Evolutionary conservation across 257 asterid species (phyloP).

Genomic region (Sherardia arvensis): DNA sequence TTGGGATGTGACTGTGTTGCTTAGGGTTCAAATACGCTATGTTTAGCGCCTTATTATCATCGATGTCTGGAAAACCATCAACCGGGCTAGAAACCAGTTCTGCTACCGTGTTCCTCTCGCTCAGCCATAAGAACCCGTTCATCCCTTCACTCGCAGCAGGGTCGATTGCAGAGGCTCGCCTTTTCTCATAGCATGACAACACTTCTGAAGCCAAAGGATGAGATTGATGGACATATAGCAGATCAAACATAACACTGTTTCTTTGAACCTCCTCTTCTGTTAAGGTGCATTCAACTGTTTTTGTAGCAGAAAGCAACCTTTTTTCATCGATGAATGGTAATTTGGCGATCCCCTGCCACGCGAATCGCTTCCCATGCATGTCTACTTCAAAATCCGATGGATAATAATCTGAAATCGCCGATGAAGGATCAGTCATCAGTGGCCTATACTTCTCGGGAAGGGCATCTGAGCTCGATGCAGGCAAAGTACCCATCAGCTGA

Average conservation of each 20-base stretch:
- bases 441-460: conserved; percentile 70
- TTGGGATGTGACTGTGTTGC: conserved; percentile 67
- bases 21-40: conserved; percentile 68
- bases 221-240: conserved; percentile 61
- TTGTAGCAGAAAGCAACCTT: conserved; percentile 74
- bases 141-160: conserved; percentile 62
- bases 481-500: conserved; percentile 92
- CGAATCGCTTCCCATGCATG: conserved; percentile 95
- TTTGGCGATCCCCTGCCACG: conserved; percentile 97
- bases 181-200: conserved; percentile 39
- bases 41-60: conserved; percentile 57
- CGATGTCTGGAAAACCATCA: conserved; percentile 42
- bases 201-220: conserved; percentile 63
- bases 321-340: conserved; percentile 94
- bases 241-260: conserved; percentile 70
- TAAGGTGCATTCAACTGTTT: conserved; percentile 68
- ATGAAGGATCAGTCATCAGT: conserved; percentile 83
- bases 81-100: conserved; percentile 49
- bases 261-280: conserved; percentile 77
- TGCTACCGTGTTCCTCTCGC: conserved; percentile 50
- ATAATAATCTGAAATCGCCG: conserved; percentile 68
- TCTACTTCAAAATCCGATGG: conserved; percentile 87
- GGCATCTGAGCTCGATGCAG: conserved; percentile 87
- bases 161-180: conserved; percentile 47
- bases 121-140: conserved; percentile 82